Conservation (phyloP, 768 basidiomycete genomes). For the Boletus coccyginus region DNA sequence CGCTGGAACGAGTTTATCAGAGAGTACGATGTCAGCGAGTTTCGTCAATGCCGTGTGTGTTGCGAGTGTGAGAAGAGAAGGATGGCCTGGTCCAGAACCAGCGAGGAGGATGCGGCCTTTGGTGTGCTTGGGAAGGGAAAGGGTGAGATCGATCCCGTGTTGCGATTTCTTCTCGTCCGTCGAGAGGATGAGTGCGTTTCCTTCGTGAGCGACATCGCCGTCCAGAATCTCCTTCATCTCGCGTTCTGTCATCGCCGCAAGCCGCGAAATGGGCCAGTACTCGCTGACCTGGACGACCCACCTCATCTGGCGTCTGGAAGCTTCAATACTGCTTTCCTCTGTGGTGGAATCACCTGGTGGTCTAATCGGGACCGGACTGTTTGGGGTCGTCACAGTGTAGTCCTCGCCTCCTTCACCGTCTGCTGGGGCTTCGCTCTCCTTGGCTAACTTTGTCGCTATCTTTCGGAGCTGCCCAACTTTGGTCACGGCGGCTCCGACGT, state of each 20-base stretch:
- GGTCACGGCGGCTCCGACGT: slow-evolving; percentile 70
- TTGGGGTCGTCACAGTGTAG: slow-evolving; percentile 54
- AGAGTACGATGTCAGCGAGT: slow-evolving; percentile 83
- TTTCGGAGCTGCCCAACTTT: slow-evolving; percentile 69
- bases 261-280: slow-evolving; percentile 84
- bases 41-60: slow-evolving; percentile 80
- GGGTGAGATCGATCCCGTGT: slow-evolving; percentile 22
- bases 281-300: slow-evolving; percentile 97
- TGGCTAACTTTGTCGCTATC: slow-evolving; percentile 41
- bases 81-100: slow-evolving; percentile 95
- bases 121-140: slow-evolving; percentile 14
- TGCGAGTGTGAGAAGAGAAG: slow-evolving; percentile 85
- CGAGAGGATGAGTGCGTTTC: slow-evolving; percentile 14
- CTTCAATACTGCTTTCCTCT: slow-evolving; percentile 43
- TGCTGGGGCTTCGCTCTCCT: slow-evolving; percentile 8
- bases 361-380: slow-evolving; percentile 60
- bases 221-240: slow-evolving; percentile 69
- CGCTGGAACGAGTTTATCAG: slow-evolving; percentile 94
- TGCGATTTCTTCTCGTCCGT: slow-evolving; percentile 37
- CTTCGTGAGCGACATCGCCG: slow-evolving; percentile 26
- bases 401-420: slow-evolving; percentile 55
- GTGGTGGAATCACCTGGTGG: background rate
- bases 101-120: slow-evolving; percentile 82
- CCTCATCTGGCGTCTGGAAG: slow-evolving; percentile 67
- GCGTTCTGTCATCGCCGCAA: slow-evolving; percentile 61